Evolutionary conservation across 345 rosid species (phyloP), one percentile per base, ranked within the genome.

Genomic region (Barbarea vulgaris): DNA sequence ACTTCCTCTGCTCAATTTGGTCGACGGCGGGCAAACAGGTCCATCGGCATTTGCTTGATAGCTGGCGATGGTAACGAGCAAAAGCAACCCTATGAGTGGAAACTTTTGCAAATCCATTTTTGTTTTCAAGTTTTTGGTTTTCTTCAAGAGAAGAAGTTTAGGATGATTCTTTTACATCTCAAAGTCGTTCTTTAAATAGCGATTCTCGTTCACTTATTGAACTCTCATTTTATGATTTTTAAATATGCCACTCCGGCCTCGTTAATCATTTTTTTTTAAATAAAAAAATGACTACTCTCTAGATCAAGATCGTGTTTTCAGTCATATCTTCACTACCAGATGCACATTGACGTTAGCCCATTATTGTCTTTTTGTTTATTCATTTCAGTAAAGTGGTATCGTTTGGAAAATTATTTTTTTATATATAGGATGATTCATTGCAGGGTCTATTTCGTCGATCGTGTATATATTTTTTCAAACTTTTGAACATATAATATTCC

Each of bases 1-100:
- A 55, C 69, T 59, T 64, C n/a, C 73, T 3, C 81, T 65, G 52
- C 69, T 78, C 14, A 78, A 75, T 33, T 62, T 62, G 17, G 18
- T 33, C 22, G 75, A 7, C 2, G 65, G 14, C 0, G 75, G 80
- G 24, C 80, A 76, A 44, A 69, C 75, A 24, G 80, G 75, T 13
- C 33, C 75, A 25, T 70, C 58, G 8, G 75, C 70, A 15, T 2
- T 69, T 25, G 33, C 34, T 6, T 22, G 34, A 53, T 58, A 76
- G 10, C 18, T 70, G 5, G 62, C 41, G 19, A 76, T 5, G 4
- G 31, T 44, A 6, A 76, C 22, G 70, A 76, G 17, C 64, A 76
- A 69, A 53, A 69, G 9, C 13, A 76, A 31, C 50, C 74, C 70
- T 21, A 76, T 3, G 50, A 60, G 64, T 30, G 64, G 79, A 76